Percentiles rank a stretch among this genome's conserved stretches.
phyloP scores from a whole-genome alignment of 208 protist genomes.

The Leishmania aethiopica region DNA sequence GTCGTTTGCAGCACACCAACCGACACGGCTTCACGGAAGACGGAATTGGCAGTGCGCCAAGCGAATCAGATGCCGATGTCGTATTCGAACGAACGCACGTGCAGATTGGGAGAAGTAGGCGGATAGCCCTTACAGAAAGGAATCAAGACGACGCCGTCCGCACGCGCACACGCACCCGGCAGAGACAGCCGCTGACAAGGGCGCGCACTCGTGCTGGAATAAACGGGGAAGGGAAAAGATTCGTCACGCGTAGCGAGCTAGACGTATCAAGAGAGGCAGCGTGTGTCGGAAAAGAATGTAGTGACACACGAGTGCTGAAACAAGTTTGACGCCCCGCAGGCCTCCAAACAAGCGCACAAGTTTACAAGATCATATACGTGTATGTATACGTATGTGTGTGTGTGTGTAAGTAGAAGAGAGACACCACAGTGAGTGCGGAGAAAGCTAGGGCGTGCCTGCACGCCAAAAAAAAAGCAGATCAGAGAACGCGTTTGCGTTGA shows the following conservation, averaged over 20 bases:
- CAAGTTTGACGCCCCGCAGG: too few species aligned
- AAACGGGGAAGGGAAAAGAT: not conserved
- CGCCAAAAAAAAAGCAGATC: not conserved
- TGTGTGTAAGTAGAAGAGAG: not conserved
- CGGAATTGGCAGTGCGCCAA: too few species aligned
- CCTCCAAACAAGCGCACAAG: too few species aligned
- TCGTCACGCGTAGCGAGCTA: not conserved
- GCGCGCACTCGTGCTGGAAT: not conserved
- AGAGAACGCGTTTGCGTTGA: not conserved
- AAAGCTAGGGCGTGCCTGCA: not conserved
- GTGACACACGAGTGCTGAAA: too few species aligned
- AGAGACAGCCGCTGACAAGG: not conserved
- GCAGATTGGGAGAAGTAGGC: too few species aligned
- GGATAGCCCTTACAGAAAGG: not conserved
- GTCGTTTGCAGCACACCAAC: not conserved
- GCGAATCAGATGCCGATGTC: too few species aligned
- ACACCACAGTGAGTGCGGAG: not conserved
- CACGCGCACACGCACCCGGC: not conserved
- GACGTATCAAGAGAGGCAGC: too few species aligned
- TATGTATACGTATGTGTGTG: too few species aligned
- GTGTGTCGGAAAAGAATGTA: too few species aligned
- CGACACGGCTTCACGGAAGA: not conserved
- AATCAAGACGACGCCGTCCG: not conserved
- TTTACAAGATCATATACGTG: too few species aligned
- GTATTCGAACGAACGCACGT: too few species aligned